phyloP scores from a whole-genome alignment of 2,329 filamentous ascomycete species.

The Penicillium sp. region DNA sequence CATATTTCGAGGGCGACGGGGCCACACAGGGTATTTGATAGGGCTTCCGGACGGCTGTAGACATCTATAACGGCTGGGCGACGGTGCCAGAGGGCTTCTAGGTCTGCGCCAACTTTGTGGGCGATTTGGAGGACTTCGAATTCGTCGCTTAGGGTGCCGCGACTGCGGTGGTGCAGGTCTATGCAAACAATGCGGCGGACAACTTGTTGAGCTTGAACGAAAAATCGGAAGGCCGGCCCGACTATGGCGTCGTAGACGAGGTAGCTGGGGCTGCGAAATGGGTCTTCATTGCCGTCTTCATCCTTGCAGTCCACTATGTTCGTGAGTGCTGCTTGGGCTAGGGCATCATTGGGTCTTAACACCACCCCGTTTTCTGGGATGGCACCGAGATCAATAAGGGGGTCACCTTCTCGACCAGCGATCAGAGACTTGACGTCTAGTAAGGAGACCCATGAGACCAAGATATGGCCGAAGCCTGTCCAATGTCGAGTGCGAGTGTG shows the following conservation, averaged over 20 bases:
- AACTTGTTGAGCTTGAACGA: slow-evolving; percentile 36
- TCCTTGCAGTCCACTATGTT: slow-evolving; percentile 7
- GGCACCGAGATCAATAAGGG: slow-evolving; percentile 31
- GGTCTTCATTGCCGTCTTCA: slow-evolving; percentile 17
- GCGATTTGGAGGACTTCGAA: slow-evolving; percentile 42
- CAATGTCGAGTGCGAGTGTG: slow-evolving; percentile 28
- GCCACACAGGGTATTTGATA: slow-evolving; percentile 28
- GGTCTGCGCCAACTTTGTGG: slow-evolving; percentile 37
- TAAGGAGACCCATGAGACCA: slow-evolving; percentile 37
- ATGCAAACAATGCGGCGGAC: slow-evolving; percentile 38
- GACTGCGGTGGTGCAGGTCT: slow-evolving; percentile 41
- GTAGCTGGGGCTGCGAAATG: slow-evolving; percentile 30
- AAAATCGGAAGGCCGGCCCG: slow-evolving; percentile 36
- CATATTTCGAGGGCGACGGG: slow-evolving; percentile 32
- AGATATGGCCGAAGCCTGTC: slow-evolving; percentile 30
- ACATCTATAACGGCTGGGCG: slow-evolving; percentile 36
- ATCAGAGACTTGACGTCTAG: slow-evolving; percentile 40
- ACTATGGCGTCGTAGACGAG: slow-evolving; percentile 35
- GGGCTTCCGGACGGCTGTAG: slow-evolving; percentile 30
- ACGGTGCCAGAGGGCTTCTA: slow-evolving; percentile 37
- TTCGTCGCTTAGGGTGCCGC: slow-evolving; percentile 40
- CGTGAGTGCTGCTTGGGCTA: background rate
- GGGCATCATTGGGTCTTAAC: background rate
- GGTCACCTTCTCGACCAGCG: slow-evolving; percentile 39
- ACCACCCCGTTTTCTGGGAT: slow-evolving; percentile 15